Conservation (phyloP, 805 yeast genomes). For the Kodamaea lidongshanica region DNA sequence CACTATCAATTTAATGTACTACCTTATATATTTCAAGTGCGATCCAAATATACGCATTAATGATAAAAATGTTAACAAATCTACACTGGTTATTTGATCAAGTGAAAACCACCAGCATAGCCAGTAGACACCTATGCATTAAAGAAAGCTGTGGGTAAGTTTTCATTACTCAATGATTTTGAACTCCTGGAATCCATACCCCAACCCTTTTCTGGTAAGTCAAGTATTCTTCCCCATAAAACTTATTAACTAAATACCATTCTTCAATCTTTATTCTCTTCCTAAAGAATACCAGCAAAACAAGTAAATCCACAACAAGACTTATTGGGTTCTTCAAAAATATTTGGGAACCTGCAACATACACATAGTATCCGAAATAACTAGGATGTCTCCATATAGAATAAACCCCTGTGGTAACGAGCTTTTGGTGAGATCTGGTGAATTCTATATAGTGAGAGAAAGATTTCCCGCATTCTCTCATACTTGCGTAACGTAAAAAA, state of each 20-base stretch:
- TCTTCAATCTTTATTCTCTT: constrained; percentile 32
- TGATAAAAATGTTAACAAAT: no score
- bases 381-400: constrained; percentile 31
- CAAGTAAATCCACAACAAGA: constrained; percentile 11
- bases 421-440: constrained; percentile 7
- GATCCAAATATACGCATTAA: no score
- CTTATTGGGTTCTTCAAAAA: constrained; percentile 19
- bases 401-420: constrained; percentile 32
- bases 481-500: constrained; percentile 22
- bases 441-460: constrained; percentile 28
- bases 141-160: no score
- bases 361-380: constrained; percentile 32
- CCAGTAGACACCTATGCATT: no score
- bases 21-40: no score
- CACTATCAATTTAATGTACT: no score
- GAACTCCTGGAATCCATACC: constrained; percentile 29
- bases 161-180: no score
- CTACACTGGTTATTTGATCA: no score
- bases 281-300: constrained; percentile 23
- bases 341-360: constrained; percentile 27
- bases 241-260: constrained; percentile 19
- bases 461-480: constrained; percentile 29
- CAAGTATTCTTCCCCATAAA: constrained; percentile 25
- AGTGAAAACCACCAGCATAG: no score
- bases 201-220: constrained; percentile 19